Evolutionary conservation across 2,329 filamentous ascomycete genomes (phyloP).

Genomic region (Ophiostoma piceae): DNA sequence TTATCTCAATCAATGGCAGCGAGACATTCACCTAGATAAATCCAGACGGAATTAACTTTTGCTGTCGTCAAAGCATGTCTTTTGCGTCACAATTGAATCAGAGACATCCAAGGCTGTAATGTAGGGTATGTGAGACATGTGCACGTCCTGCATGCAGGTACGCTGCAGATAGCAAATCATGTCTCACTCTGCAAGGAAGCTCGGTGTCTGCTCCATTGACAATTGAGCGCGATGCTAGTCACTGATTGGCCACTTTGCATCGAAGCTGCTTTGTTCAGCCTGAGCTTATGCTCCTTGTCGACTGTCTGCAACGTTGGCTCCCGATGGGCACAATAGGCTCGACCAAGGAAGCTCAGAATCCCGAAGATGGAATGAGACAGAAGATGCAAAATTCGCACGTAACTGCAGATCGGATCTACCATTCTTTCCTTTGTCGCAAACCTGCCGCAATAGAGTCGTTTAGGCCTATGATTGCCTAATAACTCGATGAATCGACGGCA

Average conservation of each 20-base stretch:
- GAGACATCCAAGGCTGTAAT: background rate
- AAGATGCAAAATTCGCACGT: background rate
- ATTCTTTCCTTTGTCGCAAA: background rate
- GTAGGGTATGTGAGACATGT: slow-evolving; percentile 9
- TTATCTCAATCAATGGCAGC: background rate
- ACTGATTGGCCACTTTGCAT: background rate
- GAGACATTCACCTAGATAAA: background rate
- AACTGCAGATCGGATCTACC: background rate
- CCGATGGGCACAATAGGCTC: background rate
- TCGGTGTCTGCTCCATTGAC: background rate
- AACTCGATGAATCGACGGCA: background rate
- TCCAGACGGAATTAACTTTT: background rate
- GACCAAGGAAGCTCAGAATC: background rate
- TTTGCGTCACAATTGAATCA: background rate
- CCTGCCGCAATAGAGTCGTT: background rate
- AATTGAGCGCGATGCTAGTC: background rate
- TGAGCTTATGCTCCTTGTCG: background rate
- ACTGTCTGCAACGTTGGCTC: background rate
- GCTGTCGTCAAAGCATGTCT: background rate
- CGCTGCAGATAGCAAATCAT: slow-evolving; percentile 1
- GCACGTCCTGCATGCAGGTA: slow-evolving; percentile 14
- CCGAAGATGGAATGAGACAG: background rate
- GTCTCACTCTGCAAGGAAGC: background rate
- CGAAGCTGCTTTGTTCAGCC: background rate
- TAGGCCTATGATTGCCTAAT: background rate